Evolutionary conservation across 129 eudicot genomes (phyloP).

Genomic region (Scalesia atractyloides): DNA sequence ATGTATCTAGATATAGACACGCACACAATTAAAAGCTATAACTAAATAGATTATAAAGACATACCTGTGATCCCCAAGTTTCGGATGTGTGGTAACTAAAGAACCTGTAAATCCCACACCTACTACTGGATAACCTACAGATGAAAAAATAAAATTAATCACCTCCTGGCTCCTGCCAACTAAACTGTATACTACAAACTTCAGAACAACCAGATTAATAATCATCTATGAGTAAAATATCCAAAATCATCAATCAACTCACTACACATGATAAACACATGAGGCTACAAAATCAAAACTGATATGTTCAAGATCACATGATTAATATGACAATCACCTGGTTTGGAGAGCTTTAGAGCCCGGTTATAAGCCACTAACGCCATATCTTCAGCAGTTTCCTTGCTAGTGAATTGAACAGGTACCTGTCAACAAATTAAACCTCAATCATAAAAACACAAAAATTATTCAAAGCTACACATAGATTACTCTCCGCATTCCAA

Average conservation of each 20-base stretch:
- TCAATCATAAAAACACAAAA: conserved; percentile 1
- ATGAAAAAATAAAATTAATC: no score
- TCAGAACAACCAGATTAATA: no score
- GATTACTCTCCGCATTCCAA: conserved; percentile 1
- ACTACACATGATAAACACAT: not conserved
- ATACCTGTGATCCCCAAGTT: conserved; percentile 90
- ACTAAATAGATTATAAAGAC: not conserved
- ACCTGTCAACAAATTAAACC: conserved; percentile 43
- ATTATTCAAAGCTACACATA: not conserved
- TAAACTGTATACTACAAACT: no score
- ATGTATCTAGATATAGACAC: not conserved
- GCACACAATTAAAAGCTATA: not conserved
- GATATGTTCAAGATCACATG: not conserved
- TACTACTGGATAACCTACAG: conserved; percentile 66
- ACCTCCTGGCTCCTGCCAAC: no score
- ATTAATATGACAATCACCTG: conserved; percentile 46
- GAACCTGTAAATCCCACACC: conserved; percentile 94
- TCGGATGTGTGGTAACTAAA: conserved; percentile 71
- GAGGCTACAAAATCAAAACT: not conserved
- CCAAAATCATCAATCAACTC: conserved; percentile 7
- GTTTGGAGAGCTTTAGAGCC: conserved; percentile 77
- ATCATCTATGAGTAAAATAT: no score
- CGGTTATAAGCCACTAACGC: conserved; percentile 91
- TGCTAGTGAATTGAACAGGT: conserved; percentile 64
- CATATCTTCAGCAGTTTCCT: conserved; percentile 84